These are phyloP conservation scores for Boletus rubropictus DNA, from an alignment of 768 basidiomycete species.

Conservation along the genomic window DNA sequence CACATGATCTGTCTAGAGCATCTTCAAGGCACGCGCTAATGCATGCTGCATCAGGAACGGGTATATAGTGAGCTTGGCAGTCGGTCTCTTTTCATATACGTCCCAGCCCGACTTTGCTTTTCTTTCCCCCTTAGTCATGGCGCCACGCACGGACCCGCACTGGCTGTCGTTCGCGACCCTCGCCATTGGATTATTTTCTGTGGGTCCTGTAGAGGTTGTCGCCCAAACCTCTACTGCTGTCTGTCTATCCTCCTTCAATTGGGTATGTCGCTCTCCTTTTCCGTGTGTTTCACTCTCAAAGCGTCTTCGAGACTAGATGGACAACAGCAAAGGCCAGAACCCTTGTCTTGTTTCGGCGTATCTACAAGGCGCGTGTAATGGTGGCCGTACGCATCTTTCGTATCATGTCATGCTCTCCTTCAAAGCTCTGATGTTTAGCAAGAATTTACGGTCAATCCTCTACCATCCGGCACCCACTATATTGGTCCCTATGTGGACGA, in stretches of 20 bases:
- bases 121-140: slow-evolving; percentile 8
- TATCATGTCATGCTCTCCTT: slow-evolving; percentile 5
- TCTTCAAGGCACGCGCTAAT: not conserved
- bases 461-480: slow-evolving; percentile 32
- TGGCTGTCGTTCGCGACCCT: slow-evolving; percentile 20
- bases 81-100: not conserved
- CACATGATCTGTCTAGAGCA: too few relatives aligned
- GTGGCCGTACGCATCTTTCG: slow-evolving; percentile 33
- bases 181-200: slow-evolving; percentile 11
- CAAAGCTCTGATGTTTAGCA: not conserved
- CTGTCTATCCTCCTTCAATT: slow-evolving; percentile 21
- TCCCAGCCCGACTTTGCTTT: too few relatives aligned
- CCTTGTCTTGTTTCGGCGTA: slow-evolving; percentile 44
- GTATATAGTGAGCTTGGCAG: not conserved
- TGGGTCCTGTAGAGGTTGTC: slow-evolving; percentile 8
- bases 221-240: slow-evolving; percentile 23
- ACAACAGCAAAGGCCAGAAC: slow-evolving; percentile 42
- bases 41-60: slow-evolving; percentile 10
- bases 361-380: slow-evolving; percentile 38
- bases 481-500: slow-evolving; percentile 30
- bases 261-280: slow-evolving; percentile 19
- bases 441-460: slow-evolving; percentile 37
- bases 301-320: slow-evolving; percentile 18
- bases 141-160: not conserved
- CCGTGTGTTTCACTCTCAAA: not conserved